phyloP scores from a whole-genome alignment of 176 grass and related monocot genomes.

The Carex myosuroides region DNA sequence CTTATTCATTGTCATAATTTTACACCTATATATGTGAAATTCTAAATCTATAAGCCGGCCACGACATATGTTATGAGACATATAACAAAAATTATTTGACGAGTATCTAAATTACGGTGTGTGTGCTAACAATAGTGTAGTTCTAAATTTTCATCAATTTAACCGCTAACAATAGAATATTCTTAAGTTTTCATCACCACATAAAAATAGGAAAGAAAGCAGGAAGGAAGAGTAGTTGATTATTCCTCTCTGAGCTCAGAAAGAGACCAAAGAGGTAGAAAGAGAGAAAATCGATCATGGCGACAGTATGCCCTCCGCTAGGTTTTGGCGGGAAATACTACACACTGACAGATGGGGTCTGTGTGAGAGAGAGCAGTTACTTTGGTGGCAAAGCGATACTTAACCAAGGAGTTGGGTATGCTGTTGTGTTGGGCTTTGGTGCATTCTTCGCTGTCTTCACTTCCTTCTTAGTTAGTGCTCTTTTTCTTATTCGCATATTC shows the following conservation, averaged over 20 bases:
- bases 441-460: conserved; percentile 58
- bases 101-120: too few species aligned
- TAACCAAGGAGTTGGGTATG: conserved; percentile 50
- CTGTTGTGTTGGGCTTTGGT: conserved; percentile 70
- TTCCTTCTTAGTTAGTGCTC: conserved; percentile 28
- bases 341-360: conserved; percentile 43
- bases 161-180: not conserved
- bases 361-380: conserved; percentile 48
- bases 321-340: conserved; percentile 55
- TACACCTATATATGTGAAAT: too few species aligned
- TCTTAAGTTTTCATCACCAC: not conserved
- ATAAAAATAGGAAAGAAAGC: not conserved
- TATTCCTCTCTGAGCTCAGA: not conserved
- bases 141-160: not conserved
- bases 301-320: conserved; percentile 41
- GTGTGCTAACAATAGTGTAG: not conserved
- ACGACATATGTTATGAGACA: too few species aligned
- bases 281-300: conserved; percentile 21
- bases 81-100: too few species aligned
- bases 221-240: too few species aligned
- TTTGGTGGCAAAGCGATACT: conserved; percentile 48
- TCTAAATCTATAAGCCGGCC: too few species aligned
- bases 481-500: not conserved
- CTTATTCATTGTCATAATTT: too few species aligned
- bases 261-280: not conserved